A percentile compares a stretch with the other conserved stretches of the same genome.
These are phyloP conservation scores for Bisporella sp. DNA, from an alignment of 2,329 filamentous ascomycete genomes.

Conservation along the genomic window DNA sequence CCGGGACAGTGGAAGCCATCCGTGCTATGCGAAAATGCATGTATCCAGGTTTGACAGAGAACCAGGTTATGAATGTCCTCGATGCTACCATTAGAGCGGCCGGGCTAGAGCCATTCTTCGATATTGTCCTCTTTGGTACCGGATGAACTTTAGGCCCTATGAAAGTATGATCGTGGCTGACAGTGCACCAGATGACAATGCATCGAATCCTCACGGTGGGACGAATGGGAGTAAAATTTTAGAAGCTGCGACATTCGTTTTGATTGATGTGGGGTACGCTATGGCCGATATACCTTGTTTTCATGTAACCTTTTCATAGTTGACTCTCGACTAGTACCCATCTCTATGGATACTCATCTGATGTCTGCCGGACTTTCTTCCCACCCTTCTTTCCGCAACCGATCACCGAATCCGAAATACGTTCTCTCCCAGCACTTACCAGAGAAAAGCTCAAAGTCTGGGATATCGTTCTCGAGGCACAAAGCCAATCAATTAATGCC, in stretches of 20 bases:
- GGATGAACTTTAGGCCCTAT: not conserved
- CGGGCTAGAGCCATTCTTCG: slow-evolving; percentile 52
- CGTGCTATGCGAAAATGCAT: slow-evolving; percentile 49
- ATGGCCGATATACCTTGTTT: slow-evolving; percentile 2
- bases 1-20: slow-evolving; percentile 54
- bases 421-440: slow-evolving; percentile 14
- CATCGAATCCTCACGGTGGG: slow-evolving; percentile 33
- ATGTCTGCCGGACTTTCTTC: slow-evolving; percentile 58
- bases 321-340: slow-evolving; percentile 36
- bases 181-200: slow-evolving; percentile 27
- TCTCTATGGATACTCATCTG: slow-evolving; percentile 54
- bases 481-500: slow-evolving; percentile 44
- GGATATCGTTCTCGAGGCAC: slow-evolving; percentile 55
- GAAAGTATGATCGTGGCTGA: slow-evolving; percentile 5
- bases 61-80: slow-evolving; percentile 47
- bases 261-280: slow-evolving; percentile 50
- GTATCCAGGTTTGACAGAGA: slow-evolving; percentile 49
- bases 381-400: slow-evolving; percentile 28
- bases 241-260: slow-evolving; percentile 46
- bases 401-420: slow-evolving; percentile 1
- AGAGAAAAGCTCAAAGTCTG: slow-evolving; percentile 50
- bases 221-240: slow-evolving; percentile 40
- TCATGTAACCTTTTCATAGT: not conserved
- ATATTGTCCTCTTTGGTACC: slow-evolving; percentile 52
- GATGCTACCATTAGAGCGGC: slow-evolving; percentile 45